Evolutionary conservation across 2,329 filamentous ascomycete genomes (phyloP).

Genomic region (Monilinia fructigena): DNA sequence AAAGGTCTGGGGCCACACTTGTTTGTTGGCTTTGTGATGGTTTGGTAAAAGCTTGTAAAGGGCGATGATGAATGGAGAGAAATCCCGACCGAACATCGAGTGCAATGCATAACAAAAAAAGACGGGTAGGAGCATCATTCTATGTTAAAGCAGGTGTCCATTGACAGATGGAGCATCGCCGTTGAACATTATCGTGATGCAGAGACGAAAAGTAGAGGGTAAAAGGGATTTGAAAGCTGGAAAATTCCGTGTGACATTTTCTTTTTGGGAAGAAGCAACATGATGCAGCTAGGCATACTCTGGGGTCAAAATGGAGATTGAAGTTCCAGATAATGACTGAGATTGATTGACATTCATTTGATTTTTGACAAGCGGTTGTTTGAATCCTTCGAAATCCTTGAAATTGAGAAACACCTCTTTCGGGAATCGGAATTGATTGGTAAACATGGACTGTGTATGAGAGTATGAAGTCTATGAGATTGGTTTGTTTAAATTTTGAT

Average conservation of each 20-base stretch:
- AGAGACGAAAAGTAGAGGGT: slow-evolving; percentile 18
- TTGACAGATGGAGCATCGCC: slow-evolving; percentile 17
- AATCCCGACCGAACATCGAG: neutral
- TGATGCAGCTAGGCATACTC: slow-evolving; percentile 12
- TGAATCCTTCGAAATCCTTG: neutral
- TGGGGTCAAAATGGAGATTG: neutral
- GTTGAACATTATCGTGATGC: slow-evolving; percentile 26
- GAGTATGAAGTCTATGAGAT: neutral
- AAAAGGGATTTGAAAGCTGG: neutral
- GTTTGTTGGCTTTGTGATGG: slow-evolving; percentile 2
- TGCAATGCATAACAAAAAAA: neutral
- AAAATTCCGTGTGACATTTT: slow-evolving; percentile 5
- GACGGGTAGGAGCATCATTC: slow-evolving; percentile 20
- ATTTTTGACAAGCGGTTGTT: slow-evolving; percentile 14
- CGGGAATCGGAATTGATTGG: neutral
- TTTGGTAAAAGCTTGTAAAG: neutral
- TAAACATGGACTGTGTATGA: neutral
- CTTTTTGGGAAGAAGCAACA: neutral
- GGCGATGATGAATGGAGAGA: neutral
- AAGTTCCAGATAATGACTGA: slow-evolving; percentile 4
- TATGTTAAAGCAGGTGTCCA: slow-evolving; percentile 19
- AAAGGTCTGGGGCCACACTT: neutral
- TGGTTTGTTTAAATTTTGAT: neutral
- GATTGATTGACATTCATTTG: slow-evolving; percentile 7
- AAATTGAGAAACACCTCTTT: neutral